Base-by-base conservation (phyloP, 2,329 filamentous ascomycete genomes). In the Trichoderma sp. region DNA sequence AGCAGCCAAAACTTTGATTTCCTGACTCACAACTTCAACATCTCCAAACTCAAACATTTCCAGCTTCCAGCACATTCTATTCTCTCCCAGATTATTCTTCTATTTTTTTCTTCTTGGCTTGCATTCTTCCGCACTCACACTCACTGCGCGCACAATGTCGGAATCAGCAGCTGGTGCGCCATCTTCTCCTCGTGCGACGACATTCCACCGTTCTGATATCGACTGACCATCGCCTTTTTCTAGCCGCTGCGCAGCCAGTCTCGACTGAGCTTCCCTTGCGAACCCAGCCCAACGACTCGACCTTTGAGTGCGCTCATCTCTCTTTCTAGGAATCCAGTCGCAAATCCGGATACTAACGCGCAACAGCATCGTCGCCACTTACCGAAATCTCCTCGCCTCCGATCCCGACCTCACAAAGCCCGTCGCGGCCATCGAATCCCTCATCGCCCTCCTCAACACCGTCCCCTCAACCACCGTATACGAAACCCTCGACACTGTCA, bases 331-430 rank as follows among this genome's bases (percentile, higher is more conserved):
- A n/a, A 12, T 34, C 37, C n/a, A 42, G 37, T 8, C n/a, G 34
- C 22, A n/a, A 15, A 25, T 35, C 32, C 25, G 32, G 12, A 2
- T 8, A 50, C 45, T 67, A 53, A 59, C 12, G 0, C 17, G n/a
- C 34, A n/a, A n/a, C 34, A 86, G 84, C 76, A 87, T 89, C 72
- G 86, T 88, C 69, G 78, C 80, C 29, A 83, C 84, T 25, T 89
- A 88, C 76, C 79, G 82, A 71, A 78, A 80, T 69, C 82, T 88
- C 68, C 84, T 88, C 59, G 78, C 80, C 69, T 82, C 84, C 61
- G 93, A 98, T 78, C 86, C 91, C 12, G 92, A 97, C 70, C 86
- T 98, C 64, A 97, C 94, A 39, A 97, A 97, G 88, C 94, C 95
- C 70, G 92, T 99, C 66, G 95, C 95, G 22, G 93, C 94, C 68